Conservation (phyloP, 106 monocot species). For the Vanilla planifolia region DNA sequence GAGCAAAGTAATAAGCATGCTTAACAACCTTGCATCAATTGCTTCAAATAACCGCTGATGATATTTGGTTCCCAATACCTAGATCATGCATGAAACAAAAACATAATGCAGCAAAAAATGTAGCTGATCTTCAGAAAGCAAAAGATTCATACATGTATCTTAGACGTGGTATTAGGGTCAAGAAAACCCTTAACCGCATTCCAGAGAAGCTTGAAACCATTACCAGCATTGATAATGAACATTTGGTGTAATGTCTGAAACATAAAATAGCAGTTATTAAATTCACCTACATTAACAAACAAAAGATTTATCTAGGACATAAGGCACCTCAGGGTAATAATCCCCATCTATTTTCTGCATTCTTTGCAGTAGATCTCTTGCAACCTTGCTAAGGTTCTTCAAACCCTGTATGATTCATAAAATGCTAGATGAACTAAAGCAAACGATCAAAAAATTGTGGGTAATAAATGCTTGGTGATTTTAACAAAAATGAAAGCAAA, state of each 20-base stretch:
- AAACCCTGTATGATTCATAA: conserved; percentile 43
- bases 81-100: background rate
- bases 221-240: conserved; percentile 73
- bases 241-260: conserved; percentile 60
- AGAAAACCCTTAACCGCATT: conserved; percentile 60
- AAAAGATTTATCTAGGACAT: background rate
- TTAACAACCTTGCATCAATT: conserved; percentile 37
- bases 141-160: conserved; percentile 49
- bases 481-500: background rate
- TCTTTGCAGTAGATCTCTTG: conserved; percentile 40
- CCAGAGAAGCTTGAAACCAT: conserved; percentile 72
- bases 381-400: conserved; percentile 50
- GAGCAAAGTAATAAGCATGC: background rate
- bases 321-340: conserved; percentile 57
- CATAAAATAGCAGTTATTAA: background rate
- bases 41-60: conserved; percentile 45
- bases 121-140: background rate
- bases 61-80: conserved; percentile 52
- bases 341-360: conserved; percentile 59
- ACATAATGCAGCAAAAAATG: background rate
- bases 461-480: background rate
- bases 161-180: conserved; percentile 63
- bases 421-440: too few species aligned
- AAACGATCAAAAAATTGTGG: too few species aligned
- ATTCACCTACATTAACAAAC: background rate